These are phyloP conservation scores for Citrus unshiu DNA, from an alignment of 345 rosid species.

Conservation along the genomic window DNA sequence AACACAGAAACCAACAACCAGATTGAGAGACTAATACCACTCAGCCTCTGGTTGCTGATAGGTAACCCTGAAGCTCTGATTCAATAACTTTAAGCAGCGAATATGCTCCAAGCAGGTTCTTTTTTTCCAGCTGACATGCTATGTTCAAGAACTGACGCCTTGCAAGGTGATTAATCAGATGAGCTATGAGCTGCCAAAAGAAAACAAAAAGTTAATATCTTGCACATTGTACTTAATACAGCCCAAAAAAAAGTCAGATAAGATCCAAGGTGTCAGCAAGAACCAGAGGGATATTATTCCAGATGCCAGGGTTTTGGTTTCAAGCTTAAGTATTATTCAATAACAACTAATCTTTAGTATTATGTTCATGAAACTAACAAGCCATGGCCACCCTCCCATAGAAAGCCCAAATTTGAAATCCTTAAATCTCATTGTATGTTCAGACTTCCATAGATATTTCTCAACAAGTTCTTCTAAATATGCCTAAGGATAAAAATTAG, in stretches of 20 bases:
- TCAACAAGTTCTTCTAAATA: not conserved
- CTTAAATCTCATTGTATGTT: not conserved
- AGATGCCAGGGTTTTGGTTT: not conserved
- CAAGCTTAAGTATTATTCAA: not conserved
- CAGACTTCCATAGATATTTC: not conserved
- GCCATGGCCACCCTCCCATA: not conserved
- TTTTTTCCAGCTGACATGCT: slow-evolving; percentile 89
- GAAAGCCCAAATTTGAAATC: not conserved
- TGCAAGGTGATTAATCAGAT: slow-evolving; percentile 88
- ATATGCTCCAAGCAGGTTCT: slow-evolving; percentile 86
- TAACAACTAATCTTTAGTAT: not conserved
- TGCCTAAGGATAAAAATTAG: not conserved
- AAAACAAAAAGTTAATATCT: slow-evolving; percentile 4
- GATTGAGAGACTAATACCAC: slow-evolving; percentile 50
- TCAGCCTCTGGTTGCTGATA: slow-evolving; percentile 78
- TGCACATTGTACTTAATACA: not conserved
- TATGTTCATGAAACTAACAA: not conserved
- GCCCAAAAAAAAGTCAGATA: not conserved
- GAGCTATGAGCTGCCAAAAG: slow-evolving; percentile 71
- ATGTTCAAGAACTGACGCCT: slow-evolving; percentile 86
- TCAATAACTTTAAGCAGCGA: slow-evolving; percentile 83
- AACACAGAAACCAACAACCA: not conserved
- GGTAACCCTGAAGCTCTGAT: slow-evolving; percentile 83
- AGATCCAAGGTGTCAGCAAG: too few relatives aligned
- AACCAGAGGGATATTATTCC: not conserved